Evolutionary conservation across 768 basidiomycete species (phyloP).

Genomic region (Rhodocollybia butyracea): DNA sequence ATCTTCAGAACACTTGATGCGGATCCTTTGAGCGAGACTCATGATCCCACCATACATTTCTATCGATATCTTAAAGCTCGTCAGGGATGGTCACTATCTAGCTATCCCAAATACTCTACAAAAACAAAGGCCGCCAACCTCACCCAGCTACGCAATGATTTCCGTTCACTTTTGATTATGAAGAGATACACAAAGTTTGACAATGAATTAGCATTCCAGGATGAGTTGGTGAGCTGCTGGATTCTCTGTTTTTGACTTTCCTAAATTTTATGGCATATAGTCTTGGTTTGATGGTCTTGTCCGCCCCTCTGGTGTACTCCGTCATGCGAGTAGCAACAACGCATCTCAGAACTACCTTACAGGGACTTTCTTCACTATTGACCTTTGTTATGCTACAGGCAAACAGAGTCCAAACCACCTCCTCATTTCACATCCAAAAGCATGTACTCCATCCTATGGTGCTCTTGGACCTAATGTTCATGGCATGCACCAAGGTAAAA

Average conservation of each 20-base stretch:
- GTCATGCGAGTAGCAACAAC: no score
- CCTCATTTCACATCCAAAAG: neutral
- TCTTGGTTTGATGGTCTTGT: no score
- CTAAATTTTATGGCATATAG: no score
- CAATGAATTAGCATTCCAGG: neutral
- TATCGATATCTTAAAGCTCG: neutral
- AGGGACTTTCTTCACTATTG: no score
- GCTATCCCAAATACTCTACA: neutral
- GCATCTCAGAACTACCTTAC: no score
- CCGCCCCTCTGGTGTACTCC: no score
- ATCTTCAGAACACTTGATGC: neutral
- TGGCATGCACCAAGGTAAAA: neutral
- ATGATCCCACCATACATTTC: neutral
- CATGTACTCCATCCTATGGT: neutral
- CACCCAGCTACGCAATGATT: neutral
- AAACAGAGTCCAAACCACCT: neutral
- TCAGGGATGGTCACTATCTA: neutral
- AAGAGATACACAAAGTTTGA: neutral
- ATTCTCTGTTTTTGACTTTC: no score
- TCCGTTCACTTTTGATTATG: neutral
- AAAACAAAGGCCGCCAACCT: neutral
- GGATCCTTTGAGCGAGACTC: neutral
- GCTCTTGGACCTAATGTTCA: neutral
- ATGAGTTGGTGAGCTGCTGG: neutral
- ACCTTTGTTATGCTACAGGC: no score